A percentile compares a stretch with the other conserved stretches of the same genome.
Evolutionary conservation across 441 rosid genomes (phyloP).

Genomic region (Syzygium malaccense): DNA sequence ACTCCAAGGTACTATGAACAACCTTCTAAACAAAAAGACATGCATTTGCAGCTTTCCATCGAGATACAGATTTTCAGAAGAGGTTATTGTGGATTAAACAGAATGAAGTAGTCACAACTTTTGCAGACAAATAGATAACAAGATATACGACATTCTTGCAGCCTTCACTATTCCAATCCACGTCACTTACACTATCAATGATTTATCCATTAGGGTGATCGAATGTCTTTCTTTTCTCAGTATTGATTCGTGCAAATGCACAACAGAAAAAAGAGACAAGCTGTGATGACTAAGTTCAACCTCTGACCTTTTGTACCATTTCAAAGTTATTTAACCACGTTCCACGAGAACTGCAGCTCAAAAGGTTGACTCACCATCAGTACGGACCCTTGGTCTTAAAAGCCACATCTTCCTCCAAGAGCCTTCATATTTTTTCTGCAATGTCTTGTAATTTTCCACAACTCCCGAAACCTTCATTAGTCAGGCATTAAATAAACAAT

Average conservation of each 20-base stretch:
- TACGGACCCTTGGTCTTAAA: conserved; percentile 73
- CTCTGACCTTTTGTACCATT: not conserved
- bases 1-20: not conserved
- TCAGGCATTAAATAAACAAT: not conserved
- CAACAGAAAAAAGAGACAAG: not conserved
- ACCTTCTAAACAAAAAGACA: not conserved
- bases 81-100: not conserved
- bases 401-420: conserved; percentile 99
- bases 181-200: not conserved
- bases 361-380: conserved; percentile 52
- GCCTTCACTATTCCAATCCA: not conserved
- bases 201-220: not conserved
- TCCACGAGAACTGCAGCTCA: not conserved
- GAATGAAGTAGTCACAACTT: not conserved
- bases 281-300: not conserved
- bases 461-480: conserved; percentile 55
- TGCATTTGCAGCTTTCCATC: not conserved
- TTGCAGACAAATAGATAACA: not conserved
- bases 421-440: conserved; percentile 78
- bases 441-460: conserved; percentile 68
- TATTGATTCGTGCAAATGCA: not conserved
- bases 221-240: not conserved
- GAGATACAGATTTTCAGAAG: not conserved
- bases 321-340: not conserved
- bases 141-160: not conserved